Conservation (phyloP, 768 basidiomycete genomes). For the Auricularia sp. region DNA sequence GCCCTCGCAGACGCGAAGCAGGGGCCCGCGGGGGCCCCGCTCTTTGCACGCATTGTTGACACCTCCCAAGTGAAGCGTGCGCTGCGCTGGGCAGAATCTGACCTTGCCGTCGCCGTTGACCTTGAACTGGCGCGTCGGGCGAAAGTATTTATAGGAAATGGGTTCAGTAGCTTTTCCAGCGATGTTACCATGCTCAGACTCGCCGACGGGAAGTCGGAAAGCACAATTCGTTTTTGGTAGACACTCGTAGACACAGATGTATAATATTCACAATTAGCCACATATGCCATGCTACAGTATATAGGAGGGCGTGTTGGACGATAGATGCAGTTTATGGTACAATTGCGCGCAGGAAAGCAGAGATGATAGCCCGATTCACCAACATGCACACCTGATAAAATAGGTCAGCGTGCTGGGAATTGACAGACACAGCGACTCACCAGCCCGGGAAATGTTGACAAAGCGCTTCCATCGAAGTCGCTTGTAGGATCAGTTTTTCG, state of each 20-base stretch:
- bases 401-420: neutral
- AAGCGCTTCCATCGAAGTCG: slow-evolving; percentile 34
- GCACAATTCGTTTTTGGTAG: slow-evolving; percentile 2
- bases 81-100: slow-evolving; percentile 1
- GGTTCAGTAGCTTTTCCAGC: slow-evolving; percentile 6
- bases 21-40: neutral
- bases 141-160: slow-evolving; percentile 5
- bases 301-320: no score
- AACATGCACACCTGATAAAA: slow-evolving; percentile 57
- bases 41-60: slow-evolving; percentile 1
- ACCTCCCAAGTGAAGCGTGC: neutral
- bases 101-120: slow-evolving; percentile 3
- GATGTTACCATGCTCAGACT: slow-evolving; percentile 1
- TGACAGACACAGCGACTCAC: slow-evolving; percentile 63
- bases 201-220: slow-evolving; percentile 4
- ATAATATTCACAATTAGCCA: no score
- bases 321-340: neutral
- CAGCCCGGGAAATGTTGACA: slow-evolving; percentile 32
- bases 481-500: slow-evolving; percentile 34
- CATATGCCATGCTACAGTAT: no score
- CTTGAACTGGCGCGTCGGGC: slow-evolving; percentile 6
- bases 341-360: neutral
- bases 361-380: slow-evolving; percentile 31
- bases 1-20: neutral
- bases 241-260: neutral